Percentiles rank a stretch among this genome's conserved stretches.
Evolutionary conservation across 2,329 filamentous ascomycete species (phyloP).

Genomic region (Fusarium decemcellulare): DNA sequence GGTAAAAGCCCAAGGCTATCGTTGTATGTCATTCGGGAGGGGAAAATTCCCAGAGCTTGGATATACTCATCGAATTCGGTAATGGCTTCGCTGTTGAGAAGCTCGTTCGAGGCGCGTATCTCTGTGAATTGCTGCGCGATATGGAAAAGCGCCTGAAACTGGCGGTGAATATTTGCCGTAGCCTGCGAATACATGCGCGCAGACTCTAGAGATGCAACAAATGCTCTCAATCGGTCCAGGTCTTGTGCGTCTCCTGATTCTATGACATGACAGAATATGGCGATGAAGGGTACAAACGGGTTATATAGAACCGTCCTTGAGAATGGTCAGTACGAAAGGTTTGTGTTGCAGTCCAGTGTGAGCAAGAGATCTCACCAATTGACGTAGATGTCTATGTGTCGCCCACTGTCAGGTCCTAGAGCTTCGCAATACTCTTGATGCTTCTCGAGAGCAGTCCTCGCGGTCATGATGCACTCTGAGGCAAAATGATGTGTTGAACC

Average conservation of each 20-base stretch:
- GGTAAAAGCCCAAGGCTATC: neutral
- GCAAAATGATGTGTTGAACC: slow-evolving; percentile 1
- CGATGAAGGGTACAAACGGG: neutral
- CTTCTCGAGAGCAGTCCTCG: neutral
- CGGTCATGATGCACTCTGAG: slow-evolving; percentile 4
- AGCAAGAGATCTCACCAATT: neutral
- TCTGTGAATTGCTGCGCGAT: slow-evolving; percentile 6
- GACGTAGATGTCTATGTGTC: slow-evolving; percentile 1
- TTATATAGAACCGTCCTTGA: neutral
- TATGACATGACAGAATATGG: slow-evolving; percentile 1
- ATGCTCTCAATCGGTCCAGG: neutral
- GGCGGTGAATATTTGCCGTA: slow-evolving; percentile 5
- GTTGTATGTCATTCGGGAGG: neutral
- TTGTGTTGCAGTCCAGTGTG: too few relatives aligned
- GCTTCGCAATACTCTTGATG: slow-evolving; percentile 7
- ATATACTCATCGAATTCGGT: slow-evolving; percentile 4
- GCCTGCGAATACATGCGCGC: slow-evolving; percentile 1
- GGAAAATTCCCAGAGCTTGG: neutral
- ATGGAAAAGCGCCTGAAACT: slow-evolving; percentile 1
- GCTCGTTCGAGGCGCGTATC: neutral
- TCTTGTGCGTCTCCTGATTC: neutral
- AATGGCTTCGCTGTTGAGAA: neutral
- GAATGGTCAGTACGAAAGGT: neutral
- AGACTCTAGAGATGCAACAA: neutral
- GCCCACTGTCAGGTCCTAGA: neutral